Base-by-base conservation (phyloP, 139 green algal genomes). In the Coelastrella sp. region DNA sequence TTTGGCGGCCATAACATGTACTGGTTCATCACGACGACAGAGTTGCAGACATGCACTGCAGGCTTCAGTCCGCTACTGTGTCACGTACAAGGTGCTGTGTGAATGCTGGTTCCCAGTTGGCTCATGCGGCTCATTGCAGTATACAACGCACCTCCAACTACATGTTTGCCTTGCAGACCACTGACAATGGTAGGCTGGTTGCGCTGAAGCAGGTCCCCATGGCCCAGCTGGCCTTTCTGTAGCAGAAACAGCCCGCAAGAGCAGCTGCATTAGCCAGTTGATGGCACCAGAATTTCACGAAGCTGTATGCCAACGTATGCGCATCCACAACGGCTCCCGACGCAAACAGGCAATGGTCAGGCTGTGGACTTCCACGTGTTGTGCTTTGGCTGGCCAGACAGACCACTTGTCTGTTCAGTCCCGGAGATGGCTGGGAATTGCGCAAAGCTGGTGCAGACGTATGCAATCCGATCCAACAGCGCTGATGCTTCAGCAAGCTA, bases 181-280 rank as follows among this genome's bases (percentile, higher is more conserved):
- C 90, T 83, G n/a, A 98, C 92, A n/a, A 96, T 59, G 5, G 90
- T 95, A 5, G 97, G 97, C 3, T 92, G 86, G 90, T 98, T 98
- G 86, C 97, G 93, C 80, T 97, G 94, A 32, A 94, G 57, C 4
- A 92, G 82, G 89, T 99, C 97, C 1, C 97, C 97, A 61, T 98
- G 94, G 3, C 97, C 97, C 80, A 99, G 94, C 94, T 99, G 97
- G 2, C 97, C 97, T 77, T 95, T 96, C 96, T 98, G 95, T 89
- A 89, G 54, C 10, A 58, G 20, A 19, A 11, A 47, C 32, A 47
- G 32, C 32, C 32, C 32, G 32, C 32, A 47, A 47, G 32, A 47
- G 32, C 32, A 47, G 32, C 32, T 47, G 32, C 32, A 47, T 47
- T 47, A 47, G 32, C 32, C 32, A 47, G 32, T 47, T 47, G 32